A percentile compares a stretch with the other conserved stretches of the same genome.
Evolutionary conservation across 2,329 filamentous ascomycete species (phyloP).

Genomic region (Claviceps africana): DNA sequence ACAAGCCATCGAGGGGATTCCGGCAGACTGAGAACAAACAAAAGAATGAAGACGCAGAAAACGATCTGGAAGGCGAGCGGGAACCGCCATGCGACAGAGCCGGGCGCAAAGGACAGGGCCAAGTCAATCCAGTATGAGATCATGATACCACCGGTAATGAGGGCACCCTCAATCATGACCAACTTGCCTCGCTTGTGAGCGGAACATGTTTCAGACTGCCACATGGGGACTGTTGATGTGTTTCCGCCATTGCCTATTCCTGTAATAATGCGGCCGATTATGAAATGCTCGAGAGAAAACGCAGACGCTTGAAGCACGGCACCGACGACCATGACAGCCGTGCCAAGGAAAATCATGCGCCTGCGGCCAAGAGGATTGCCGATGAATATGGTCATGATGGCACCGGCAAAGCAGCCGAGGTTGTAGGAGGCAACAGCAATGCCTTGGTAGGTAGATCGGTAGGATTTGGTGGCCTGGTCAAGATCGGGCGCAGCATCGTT

Average conservation of each 20-base stretch:
- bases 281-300: constrained; percentile 38
- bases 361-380: constrained; percentile 48
- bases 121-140: constrained; percentile 48
- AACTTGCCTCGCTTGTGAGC: constrained; percentile 44
- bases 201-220: constrained; percentile 46
- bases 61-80: constrained; percentile 41
- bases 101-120: constrained; percentile 36
- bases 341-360: constrained; percentile 45
- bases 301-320: constrained; percentile 45
- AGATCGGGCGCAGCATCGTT: constrained; percentile 28
- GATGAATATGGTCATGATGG: constrained; percentile 51
- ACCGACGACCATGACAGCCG: constrained; percentile 42
- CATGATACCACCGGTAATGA: constrained; percentile 43
- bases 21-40: constrained; percentile 36
- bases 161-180: constrained; percentile 45
- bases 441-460: constrained; percentile 37
- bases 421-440: constrained; percentile 44
- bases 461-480: constrained; percentile 18
- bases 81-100: constrained; percentile 38
- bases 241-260: constrained; percentile 45
- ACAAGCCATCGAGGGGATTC: constrained; percentile 39
- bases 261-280: constrained; percentile 43
- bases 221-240: constrained; percentile 43
- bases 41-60: constrained; percentile 44
- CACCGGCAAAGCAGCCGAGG: constrained; percentile 48